A percentile compares a stretch with the other conserved stretches of the same genome.
Conservation (phyloP, 1,284 basidiomycete genomes). For the Microbotryum intermedium region DNA sequence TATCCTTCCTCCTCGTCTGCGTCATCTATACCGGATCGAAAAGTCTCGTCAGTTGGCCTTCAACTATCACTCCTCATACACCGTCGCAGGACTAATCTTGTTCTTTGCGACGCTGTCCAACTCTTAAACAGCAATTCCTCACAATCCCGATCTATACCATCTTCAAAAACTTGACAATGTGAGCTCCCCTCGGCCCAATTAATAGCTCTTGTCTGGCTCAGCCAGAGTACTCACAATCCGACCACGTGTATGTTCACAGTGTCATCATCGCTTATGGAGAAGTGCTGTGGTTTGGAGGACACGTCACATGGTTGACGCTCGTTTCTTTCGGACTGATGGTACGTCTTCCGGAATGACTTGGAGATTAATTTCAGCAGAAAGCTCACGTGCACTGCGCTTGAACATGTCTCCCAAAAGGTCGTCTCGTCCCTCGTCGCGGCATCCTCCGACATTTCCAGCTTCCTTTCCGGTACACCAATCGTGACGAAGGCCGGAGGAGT, state of each 20-base stretch:
- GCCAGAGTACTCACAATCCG: no score
- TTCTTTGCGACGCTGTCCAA: neutral
- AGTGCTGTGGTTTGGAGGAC: conserved; percentile 91
- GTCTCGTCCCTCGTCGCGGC: conserved; percentile 93
- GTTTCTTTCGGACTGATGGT: conserved; percentile 83
- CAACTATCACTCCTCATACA: neutral
- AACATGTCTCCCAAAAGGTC: conserved; percentile 48
- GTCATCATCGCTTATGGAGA: conserved; percentile 84
- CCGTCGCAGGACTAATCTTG: neutral
- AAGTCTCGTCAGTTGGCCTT: conserved; percentile 68
- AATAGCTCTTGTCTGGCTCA: no score
- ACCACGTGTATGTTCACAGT: no score
- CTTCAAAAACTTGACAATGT: conserved; percentile 99
- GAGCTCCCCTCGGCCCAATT: conserved; percentile 46
- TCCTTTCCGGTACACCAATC: conserved; percentile 36
- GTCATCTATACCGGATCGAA: conserved; percentile 94
- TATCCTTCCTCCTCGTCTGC: conserved; percentile 80
- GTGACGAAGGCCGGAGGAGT: conserved; percentile 27
- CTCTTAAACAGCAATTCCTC: conserved; percentile 64
- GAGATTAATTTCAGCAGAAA: neutral
- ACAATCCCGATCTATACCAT: conserved; percentile 82
- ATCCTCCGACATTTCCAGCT: conserved; percentile 69
- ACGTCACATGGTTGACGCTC: conserved; percentile 77
- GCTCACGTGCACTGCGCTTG: neutral
- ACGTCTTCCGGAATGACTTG: neutral